Evolutionary conservation across 331 rosid species (phyloP).

Genomic region (Saraca asoca): DNA sequence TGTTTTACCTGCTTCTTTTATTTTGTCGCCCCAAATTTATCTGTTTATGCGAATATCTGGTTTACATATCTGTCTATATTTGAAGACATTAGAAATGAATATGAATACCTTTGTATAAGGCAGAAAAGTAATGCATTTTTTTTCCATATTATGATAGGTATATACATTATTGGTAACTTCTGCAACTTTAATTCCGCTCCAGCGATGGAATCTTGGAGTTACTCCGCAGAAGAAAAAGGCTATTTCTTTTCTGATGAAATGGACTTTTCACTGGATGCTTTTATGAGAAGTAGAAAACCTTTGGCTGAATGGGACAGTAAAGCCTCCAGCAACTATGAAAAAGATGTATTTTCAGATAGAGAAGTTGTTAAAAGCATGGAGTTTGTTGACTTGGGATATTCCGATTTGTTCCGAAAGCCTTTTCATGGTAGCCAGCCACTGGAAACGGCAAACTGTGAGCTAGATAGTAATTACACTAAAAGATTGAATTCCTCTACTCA

Average conservation of each 20-base stretch:
- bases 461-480: slow-evolving; percentile 45
- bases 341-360: slow-evolving; percentile 44
- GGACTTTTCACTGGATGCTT: slow-evolving; percentile 63
- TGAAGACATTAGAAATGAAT: slow-evolving; percentile 23
- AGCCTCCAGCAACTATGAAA: slow-evolving; percentile 44
- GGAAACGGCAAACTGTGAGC: slow-evolving; percentile 47
- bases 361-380: slow-evolving; percentile 55
- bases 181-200: slow-evolving; percentile 32
- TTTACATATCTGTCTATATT: slow-evolving; percentile 22
- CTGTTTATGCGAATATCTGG: slow-evolving; percentile 16
- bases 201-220: slow-evolving; percentile 77
- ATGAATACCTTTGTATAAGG: slow-evolving; percentile 1
- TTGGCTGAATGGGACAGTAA: slow-evolving; percentile 56
- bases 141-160: slow-evolving; percentile 40
- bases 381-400: slow-evolving; percentile 56
- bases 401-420: slow-evolving; percentile 48
- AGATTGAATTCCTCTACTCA: slow-evolving; percentile 51
- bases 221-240: slow-evolving; percentile 57
- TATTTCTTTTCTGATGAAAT: slow-evolving; percentile 60
- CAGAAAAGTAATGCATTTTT: slow-evolving; percentile 35
- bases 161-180: slow-evolving; percentile 28
- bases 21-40: slow-evolving; percentile 17
- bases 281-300: slow-evolving; percentile 49
- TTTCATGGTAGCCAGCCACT: slow-evolving; percentile 37
- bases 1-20: slow-evolving; percentile 24